A percentile compares a stretch with the other conserved stretches of the same genome.
Evolutionary conservation across 306 rosid genomes (phyloP).

Genomic region (Medicago truncatula): DNA sequence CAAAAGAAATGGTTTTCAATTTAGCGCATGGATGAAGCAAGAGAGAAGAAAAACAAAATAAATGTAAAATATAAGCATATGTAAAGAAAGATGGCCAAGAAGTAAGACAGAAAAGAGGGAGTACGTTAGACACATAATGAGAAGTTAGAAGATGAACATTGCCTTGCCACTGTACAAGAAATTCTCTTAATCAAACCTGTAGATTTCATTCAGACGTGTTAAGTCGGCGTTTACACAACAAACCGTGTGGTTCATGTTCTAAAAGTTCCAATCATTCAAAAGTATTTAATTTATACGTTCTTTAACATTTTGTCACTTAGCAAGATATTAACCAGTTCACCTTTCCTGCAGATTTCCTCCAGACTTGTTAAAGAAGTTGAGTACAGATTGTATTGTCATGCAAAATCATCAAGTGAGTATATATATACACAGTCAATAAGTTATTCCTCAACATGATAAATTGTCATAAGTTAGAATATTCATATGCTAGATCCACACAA

Average conservation of each 20-base stretch:
- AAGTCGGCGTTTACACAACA: not conserved
- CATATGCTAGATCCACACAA: not conserved
- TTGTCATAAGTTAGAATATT: constrained; percentile 1
- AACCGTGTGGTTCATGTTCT: not conserved
- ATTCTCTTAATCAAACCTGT: not conserved
- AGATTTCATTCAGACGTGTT: not conserved
- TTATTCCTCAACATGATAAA: not conserved
- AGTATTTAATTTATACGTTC: not conserved
- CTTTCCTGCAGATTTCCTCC: constrained; percentile 75
- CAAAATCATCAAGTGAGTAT: constrained; percentile 82
- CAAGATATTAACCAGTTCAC: constrained; percentile 17
- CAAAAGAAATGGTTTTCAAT: no score
- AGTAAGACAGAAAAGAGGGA: no score
- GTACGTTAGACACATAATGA: no score
- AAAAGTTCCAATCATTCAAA: not conserved
- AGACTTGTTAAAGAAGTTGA: constrained; percentile 70
- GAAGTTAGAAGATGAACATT: no score
- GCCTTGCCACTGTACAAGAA: no score
- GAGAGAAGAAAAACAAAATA: no score
- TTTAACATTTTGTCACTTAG: not conserved
- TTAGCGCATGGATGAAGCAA: no score
- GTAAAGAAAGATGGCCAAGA: no score
- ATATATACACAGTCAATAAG: constrained; percentile 1
- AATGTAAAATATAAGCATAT: no score
- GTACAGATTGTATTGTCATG: constrained; percentile 83